These are phyloP conservation scores for Coelastrella sp. DNA, from an alignment of 139 green algal genomes.

Conservation along the genomic window DNA sequence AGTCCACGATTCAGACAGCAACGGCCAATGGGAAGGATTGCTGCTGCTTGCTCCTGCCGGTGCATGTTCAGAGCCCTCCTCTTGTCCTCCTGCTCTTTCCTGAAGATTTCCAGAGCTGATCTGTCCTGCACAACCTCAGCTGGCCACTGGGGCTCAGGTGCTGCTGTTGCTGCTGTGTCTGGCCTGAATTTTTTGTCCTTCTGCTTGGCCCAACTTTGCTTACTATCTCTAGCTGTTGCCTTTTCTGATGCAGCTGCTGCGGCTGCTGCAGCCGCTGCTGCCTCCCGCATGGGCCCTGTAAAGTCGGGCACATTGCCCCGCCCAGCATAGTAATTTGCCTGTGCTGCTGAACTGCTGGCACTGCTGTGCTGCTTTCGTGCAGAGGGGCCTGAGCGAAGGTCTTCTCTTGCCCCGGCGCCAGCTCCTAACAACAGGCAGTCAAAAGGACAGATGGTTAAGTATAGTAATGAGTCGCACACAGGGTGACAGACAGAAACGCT, in stretches of 20 bases:
- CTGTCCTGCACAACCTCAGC: neutral
- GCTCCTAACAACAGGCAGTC: neutral
- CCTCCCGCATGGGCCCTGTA: too few species aligned
- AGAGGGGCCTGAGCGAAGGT: neutral
- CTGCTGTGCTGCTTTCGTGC: neutral
- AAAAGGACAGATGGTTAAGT: neutral
- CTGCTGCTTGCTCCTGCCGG: neutral
- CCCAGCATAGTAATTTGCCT: too few species aligned
- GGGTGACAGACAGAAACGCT: neutral
- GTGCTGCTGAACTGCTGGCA: neutral
- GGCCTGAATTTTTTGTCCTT: neutral
- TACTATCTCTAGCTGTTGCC: neutral
- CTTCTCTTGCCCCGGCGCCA: neutral
- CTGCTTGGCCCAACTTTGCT: neutral
- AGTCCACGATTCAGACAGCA: slow-evolving; percentile 34
- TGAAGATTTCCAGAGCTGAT: neutral
- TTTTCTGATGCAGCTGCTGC: neutral
- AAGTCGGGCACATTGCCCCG: too few species aligned
- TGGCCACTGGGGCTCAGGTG: neutral
- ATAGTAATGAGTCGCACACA: neutral
- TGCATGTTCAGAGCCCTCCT: neutral
- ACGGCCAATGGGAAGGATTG: neutral
- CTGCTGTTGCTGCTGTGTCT: too few species aligned
- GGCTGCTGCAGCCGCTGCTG: slow-evolving; percentile 4
- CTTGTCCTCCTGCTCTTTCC: neutral